These are phyloP conservation scores for Psidium friedrichsthalianum DNA, from an alignment of 345 rosid genomes.

Conservation along the genomic window DNA sequence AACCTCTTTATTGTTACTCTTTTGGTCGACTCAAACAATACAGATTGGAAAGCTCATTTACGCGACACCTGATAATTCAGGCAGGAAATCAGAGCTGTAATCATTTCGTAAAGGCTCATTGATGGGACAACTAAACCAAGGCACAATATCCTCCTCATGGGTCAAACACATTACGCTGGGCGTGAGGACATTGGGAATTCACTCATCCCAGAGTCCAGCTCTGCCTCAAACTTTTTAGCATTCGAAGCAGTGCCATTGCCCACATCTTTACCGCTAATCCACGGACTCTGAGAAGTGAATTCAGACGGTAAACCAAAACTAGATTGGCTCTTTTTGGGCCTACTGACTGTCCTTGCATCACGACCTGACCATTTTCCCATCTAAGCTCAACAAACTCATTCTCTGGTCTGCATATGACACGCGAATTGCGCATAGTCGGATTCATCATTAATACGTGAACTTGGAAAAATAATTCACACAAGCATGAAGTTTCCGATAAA, in stretches of 20 bases:
- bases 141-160: slow-evolving; percentile 59
- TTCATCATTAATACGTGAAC: background rate
- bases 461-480: background rate
- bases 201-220: slow-evolving; percentile 17
- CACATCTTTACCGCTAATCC: slow-evolving; percentile 10
- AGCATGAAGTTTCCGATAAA: background rate
- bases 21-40: slow-evolving; percentile 24
- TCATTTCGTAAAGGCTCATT: slow-evolving; percentile 30
- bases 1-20: slow-evolving; percentile 8
- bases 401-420: slow-evolving; percentile 40
- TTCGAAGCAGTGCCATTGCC: slow-evolving; percentile 17
- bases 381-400: slow-evolving; percentile 58
- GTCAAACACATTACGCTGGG: slow-evolving; percentile 36
- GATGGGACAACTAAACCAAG: slow-evolving; percentile 55
- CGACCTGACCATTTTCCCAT: slow-evolving; percentile 70
- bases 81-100: slow-evolving; percentile 46
- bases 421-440: background rate
- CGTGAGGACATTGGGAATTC: slow-evolving; percentile 38
- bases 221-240: slow-evolving; percentile 14
- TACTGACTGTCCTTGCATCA: slow-evolving; percentile 48
- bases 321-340: slow-evolving; percentile 24
- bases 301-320: slow-evolving; percentile 11
- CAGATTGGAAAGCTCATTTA: slow-evolving; percentile 26
- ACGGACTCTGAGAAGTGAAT: background rate
- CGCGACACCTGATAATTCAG: slow-evolving; percentile 51